Base-by-base conservation (phyloP, 371 early-diverging fungal genomes). In the Mucor velutinosus region DNA sequence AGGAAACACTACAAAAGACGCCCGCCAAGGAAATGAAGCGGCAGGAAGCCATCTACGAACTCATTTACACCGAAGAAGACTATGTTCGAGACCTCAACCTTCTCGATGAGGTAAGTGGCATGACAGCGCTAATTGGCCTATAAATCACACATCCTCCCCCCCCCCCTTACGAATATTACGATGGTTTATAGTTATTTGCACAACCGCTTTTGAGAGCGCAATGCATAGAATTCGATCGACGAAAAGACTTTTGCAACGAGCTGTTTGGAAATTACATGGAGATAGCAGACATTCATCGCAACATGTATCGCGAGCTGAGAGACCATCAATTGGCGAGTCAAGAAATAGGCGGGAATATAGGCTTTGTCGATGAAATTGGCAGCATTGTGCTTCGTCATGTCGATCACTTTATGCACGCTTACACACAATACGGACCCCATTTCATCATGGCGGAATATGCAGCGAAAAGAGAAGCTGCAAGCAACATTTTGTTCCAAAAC, bases 21-120 rank as follows among this genome's bases (percentile, higher is more conserved):
- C 85, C 92, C 5, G 75, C 87, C 23, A 70, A 80, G 25, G 97
- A 97, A 75, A 86, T 88, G 67, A 93, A 92, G 67, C 86, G 97
- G 0, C 97, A 97, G 71, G 96, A 97, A 73, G 91, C 90, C 35
- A 93, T 97, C 61, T 95, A 90, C 78, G 97, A 97, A 78, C 67
- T 96, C 60, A 92, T 97, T 33, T 87, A 93, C 47, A 94, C 93
- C 3, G 97, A 97, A 74, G 89, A 90, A 69, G 94, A 95, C 72
- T 97, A 92, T 78, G 93, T 96, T 32, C 86, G 88, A 37, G 97
- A 97, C 71, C 55, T 86, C 19, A 65, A 64, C 17, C 47, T 85
- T 4, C 47, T 85, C n/a, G 76, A 77, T 45, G 78, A 76, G 67
- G 81, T 80, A 76, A 41, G 39, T 55, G 15, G 39, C 27, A 27